Conservation (phyloP, 2,329 filamentous ascomycete genomes). For the Metarhizium rileyi region DNA sequence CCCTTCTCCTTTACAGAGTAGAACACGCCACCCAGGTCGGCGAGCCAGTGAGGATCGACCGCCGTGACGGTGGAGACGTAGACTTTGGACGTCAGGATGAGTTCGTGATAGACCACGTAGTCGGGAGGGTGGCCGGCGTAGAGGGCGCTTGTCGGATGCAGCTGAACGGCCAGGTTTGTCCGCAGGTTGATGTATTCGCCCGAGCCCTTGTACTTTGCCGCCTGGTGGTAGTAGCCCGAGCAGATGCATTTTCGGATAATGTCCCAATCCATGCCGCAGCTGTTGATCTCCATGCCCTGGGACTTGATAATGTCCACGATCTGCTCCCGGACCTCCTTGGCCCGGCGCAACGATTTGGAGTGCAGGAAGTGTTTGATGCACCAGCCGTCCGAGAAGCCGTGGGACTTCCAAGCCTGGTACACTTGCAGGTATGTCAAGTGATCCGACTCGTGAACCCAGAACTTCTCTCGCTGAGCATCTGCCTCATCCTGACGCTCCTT, state of each 20-base stretch:
- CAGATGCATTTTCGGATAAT: constrained; percentile 93
- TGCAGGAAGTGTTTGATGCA: constrained; percentile 90
- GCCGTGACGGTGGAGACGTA: constrained; percentile 97
- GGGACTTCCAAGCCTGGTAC: constrained; percentile 89
- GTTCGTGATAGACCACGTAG: constrained; percentile 95
- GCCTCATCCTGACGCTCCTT: constrained; percentile 96
- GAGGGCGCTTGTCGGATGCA: constrained; percentile 87
- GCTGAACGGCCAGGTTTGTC: constrained; percentile 85
- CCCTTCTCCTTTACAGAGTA: constrained; percentile 98
- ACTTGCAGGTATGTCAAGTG: constrained; percentile 94
- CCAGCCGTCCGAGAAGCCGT: constrained; percentile 85
- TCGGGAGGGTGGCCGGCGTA: constrained; percentile 95
- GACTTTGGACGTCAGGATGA: constrained; percentile 92
- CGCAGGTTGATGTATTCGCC: constrained; percentile 96
- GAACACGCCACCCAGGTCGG: constrained; percentile 92
- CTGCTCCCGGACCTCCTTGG: constrained; percentile 91
- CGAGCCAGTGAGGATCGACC: constrained; percentile 94
- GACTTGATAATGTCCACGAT: constrained; percentile 87
- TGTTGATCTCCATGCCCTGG: constrained; percentile 79
- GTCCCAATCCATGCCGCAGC: constrained; percentile 96
- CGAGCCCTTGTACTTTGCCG: constrained; percentile 88
- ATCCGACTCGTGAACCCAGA: constrained; percentile 96
- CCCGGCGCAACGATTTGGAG: constrained; percentile 82
- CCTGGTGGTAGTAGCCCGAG: constrained; percentile 96
- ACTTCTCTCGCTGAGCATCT: constrained; percentile 90